phyloP scores from a whole-genome alignment of 1,139 yeast genomes.

The Geotrichum fermentans region DNA sequence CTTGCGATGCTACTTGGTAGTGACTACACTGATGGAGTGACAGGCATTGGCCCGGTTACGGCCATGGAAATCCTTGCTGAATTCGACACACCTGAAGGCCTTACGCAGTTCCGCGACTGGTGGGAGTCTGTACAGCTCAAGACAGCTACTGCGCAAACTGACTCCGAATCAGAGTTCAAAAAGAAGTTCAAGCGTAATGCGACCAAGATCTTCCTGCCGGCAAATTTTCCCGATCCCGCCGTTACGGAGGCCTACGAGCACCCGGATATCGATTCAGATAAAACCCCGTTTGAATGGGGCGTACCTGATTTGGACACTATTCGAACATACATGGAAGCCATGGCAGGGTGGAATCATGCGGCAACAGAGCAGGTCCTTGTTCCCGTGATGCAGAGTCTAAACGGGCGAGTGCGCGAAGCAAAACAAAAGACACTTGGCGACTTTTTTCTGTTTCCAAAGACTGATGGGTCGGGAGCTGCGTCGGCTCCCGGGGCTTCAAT shows the following conservation, averaged over 20 bases:
- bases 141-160: conserved; percentile 12
- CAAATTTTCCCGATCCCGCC: conserved; percentile 61
- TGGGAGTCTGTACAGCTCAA: conserved; percentile 46
- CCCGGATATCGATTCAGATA: conserved; percentile 83
- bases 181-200: conserved; percentile 51
- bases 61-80: conserved; percentile 93
- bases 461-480: not conserved
- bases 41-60: conserved; percentile 88
- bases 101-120: conserved; percentile 51
- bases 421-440: conserved; percentile 21
- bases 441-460: conserved; percentile 1
- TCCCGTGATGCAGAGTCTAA: conserved; percentile 82
- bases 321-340: conserved; percentile 60
- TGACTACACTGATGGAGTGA: conserved; percentile 88
- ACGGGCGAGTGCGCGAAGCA: conserved; percentile 43
- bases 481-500: not conserved
- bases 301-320: conserved; percentile 77
- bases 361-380: conserved; percentile 78
- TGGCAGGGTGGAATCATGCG: conserved; percentile 78
- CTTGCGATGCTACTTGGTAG: conserved; percentile 82
- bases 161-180: conserved; percentile 32
- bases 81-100: conserved; percentile 47
- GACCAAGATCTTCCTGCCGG: conserved; percentile 57
- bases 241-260: conserved; percentile 67
- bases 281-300: conserved; percentile 83